These are phyloP conservation scores for Sabuloglossum arenarium DNA, from an alignment of 495 filamentous ascomycete genomes.

Conservation along the genomic window DNA sequence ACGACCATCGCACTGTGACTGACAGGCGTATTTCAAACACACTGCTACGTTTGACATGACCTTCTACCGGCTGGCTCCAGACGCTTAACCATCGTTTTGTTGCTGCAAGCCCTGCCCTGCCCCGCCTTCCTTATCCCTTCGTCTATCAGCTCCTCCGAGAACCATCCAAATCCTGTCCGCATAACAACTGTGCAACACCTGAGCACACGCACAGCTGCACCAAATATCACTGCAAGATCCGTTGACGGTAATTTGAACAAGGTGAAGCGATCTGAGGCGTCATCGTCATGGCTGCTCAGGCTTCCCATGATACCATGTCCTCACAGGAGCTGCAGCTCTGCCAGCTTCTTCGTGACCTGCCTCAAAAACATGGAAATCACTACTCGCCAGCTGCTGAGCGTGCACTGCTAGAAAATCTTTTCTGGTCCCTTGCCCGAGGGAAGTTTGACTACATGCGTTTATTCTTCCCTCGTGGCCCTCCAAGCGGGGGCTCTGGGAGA, in stretches of 20 bases:
- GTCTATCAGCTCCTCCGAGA: not conserved
- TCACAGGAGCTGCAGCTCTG: conserved; percentile 66
- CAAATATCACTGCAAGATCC: not conserved
- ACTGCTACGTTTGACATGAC: not conserved
- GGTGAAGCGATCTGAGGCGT: not conserved
- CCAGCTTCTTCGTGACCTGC: conserved; percentile 47
- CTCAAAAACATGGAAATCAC: conserved; percentile 42
- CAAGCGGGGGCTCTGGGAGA: conserved; percentile 10
- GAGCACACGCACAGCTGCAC: not conserved
- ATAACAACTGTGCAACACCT: not conserved
- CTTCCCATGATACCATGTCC: conserved; percentile 19
- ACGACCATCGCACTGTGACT: not conserved
- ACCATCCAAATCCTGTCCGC: not conserved
- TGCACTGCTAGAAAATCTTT: conserved; percentile 56
- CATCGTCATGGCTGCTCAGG: conserved; percentile 2
- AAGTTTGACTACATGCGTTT: conserved; percentile 46
- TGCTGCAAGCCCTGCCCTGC: not conserved
- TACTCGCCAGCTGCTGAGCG: conserved; percentile 48
- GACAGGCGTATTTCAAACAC: not conserved
- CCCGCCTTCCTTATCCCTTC: not conserved
- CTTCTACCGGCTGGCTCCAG: not conserved
- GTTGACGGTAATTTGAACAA: not conserved
- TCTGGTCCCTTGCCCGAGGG: conserved; percentile 61
- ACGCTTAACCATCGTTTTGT: not conserved
- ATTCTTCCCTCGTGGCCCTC: conserved; percentile 61